phyloP scores from a whole-genome alignment of 352 stramenopile species.

The Pythium insidiosum region DNA sequence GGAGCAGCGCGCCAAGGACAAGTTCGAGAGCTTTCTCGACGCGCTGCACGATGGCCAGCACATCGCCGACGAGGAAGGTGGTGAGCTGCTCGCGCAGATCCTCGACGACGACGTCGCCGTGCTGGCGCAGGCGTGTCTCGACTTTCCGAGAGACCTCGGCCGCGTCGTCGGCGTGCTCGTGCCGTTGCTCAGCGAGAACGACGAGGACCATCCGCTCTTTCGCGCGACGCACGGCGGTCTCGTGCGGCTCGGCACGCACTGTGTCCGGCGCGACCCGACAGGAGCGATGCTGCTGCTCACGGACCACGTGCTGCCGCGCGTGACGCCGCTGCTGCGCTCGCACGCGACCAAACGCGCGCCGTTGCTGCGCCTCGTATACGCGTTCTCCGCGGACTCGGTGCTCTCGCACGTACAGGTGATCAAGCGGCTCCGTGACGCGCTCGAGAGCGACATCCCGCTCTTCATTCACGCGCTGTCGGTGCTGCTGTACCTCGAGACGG shows the following conservation, averaged over 20 bases:
- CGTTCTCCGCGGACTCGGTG: constrained; percentile 40
- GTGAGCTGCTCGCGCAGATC: constrained; percentile 27
- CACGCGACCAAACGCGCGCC: constrained; percentile 34
- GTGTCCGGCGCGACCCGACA: constrained; percentile 32
- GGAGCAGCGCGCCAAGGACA: constrained; percentile 40
- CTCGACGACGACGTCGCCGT: constrained; percentile 40
- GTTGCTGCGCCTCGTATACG: constrained; percentile 49
- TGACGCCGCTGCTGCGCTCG: constrained; percentile 20
- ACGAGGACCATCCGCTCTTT: constrained; percentile 40
- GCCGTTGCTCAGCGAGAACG: constrained; percentile 39
- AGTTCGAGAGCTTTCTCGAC: constrained; percentile 66
- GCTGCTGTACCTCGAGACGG: constrained; percentile 57
- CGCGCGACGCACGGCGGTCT: constrained; percentile 22
- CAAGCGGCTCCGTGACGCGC: constrained; percentile 59
- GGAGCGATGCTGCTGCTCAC: constrained; percentile 37
- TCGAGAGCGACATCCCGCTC: constrained; percentile 49
- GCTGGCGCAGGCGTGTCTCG: constrained; percentile 52
- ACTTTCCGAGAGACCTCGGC: constrained; percentile 81
- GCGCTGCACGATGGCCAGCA: constrained; percentile 27
- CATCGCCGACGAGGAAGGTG: constrained; percentile 28
- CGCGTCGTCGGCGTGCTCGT: constrained; percentile 46
- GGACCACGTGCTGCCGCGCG: constrained; percentile 44
- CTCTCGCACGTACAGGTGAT: constrained; percentile 68
- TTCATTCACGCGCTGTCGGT: constrained; percentile 74
- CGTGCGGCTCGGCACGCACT: constrained; percentile 29